phyloP scores from a whole-genome alignment of 805 yeast genomes.

The Spencermartinsiella europaea region DNA sequence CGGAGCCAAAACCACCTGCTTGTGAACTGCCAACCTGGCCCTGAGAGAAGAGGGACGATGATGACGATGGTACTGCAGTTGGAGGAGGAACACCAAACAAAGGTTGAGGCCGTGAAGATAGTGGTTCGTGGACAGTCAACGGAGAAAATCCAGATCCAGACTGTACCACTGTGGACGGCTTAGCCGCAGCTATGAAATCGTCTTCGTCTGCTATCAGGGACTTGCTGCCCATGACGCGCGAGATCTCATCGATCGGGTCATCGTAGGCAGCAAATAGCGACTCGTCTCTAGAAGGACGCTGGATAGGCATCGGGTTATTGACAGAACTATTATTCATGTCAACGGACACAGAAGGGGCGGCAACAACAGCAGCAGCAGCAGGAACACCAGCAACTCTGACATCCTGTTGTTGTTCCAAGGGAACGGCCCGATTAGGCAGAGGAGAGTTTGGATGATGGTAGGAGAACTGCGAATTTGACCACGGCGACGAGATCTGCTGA shows the following conservation, averaged over 20 bases:
- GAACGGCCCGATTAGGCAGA: background rate
- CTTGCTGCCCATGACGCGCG: constrained; percentile 16
- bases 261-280: constrained; percentile 5
- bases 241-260: constrained; percentile 20
- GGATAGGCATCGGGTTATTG: constrained; percentile 8
- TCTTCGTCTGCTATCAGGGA: constrained; percentile 18
- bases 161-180: too few species aligned
- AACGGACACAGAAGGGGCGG: background rate
- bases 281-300: constrained; percentile 1
- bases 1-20: background rate
- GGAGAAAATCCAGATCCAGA: background rate
- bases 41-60: background rate
- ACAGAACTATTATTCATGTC: constrained; percentile 1
- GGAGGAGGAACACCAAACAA: background rate
- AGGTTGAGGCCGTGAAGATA: constrained; percentile 1
- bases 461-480: background rate
- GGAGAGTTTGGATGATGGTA: constrained; percentile 1
- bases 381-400: background rate
- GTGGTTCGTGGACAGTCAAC: background rate
- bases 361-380: constrained; percentile 1
- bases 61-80: too few species aligned
- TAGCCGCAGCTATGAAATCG: constrained; percentile 3
- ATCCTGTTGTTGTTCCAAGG: constrained; percentile 1
- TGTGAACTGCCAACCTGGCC: background rate
- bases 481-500: constrained; percentile 2